Evolutionary conservation across 768 basidiomycete genomes (phyloP).

Genomic region (Stropharia rugosoannulata): DNA sequence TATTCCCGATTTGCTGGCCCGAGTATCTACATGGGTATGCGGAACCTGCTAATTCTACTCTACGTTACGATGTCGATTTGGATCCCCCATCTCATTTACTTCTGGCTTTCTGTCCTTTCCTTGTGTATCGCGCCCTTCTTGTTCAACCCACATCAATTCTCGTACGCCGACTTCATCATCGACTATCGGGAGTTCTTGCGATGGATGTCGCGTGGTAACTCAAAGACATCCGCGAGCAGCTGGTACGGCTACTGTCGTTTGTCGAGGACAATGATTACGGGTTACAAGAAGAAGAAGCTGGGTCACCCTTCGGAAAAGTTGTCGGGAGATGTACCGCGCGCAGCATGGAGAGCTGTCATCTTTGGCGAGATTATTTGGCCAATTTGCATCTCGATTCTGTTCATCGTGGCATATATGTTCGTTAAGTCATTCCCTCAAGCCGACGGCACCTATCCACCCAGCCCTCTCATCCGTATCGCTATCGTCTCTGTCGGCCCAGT

Average conservation of each 20-base stretch:
- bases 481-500: constrained; percentile 91
- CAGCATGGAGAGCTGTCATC: constrained; percentile 81
- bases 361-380: constrained; percentile 84
- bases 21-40: constrained; percentile 99
- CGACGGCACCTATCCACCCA: constrained; percentile 66
- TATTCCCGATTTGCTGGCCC: constrained; percentile 99
- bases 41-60: constrained; percentile 86
- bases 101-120: constrained; percentile 96
- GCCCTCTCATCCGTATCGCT: constrained; percentile 85
- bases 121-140: constrained; percentile 96
- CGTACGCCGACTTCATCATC: constrained; percentile 94
- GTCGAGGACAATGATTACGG: constrained; percentile 95
- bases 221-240: constrained; percentile 92
- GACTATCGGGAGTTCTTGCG: constrained; percentile 98
- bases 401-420: constrained; percentile 87
- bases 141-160: constrained; percentile 99
- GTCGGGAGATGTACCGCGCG: constrained; percentile 91
- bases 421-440: constrained; percentile 84
- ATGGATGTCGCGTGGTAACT: constrained; percentile 99
- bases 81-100: constrained; percentile 96
- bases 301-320: constrained; percentile 98
- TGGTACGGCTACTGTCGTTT: constrained; percentile 99
- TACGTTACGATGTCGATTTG: constrained; percentile 91
- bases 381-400: constrained; percentile 70
- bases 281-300: constrained; percentile 98